phyloP scores from a whole-genome alignment of 1,284 basidiomycete species.

The Pseudozyma hubeiensis region DNA sequence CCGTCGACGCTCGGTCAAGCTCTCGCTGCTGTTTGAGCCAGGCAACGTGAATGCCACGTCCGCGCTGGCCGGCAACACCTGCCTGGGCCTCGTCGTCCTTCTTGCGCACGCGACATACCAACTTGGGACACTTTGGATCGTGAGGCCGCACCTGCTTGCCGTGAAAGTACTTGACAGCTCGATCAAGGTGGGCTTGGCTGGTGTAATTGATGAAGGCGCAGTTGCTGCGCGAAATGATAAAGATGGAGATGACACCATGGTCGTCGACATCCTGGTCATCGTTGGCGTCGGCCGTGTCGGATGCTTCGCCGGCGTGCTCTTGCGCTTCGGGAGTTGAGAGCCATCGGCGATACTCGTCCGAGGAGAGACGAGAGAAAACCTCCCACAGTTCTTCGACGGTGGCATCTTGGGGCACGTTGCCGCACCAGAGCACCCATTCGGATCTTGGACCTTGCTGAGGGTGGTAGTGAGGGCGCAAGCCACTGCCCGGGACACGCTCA shows the following conservation, averaged over 20 bases:
- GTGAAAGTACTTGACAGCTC: constrained; percentile 80
- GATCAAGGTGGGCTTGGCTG: constrained; percentile 75
- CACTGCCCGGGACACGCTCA: constrained; percentile 40
- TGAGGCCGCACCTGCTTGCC: constrained; percentile 76
- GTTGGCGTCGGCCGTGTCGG: background rate
- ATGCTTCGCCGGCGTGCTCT: constrained; percentile 6
- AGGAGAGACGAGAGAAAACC: constrained; percentile 75
- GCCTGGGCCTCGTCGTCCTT: constrained; percentile 87
- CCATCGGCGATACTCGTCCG: constrained; percentile 30
- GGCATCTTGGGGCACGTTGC: constrained; percentile 85
- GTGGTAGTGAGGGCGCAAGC: constrained; percentile 45
- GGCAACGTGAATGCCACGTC: constrained; percentile 82
- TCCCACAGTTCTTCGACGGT: constrained; percentile 87
- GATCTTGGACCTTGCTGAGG: constrained; percentile 74
- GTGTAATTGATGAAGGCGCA: constrained; percentile 93
- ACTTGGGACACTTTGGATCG: constrained; percentile 79
- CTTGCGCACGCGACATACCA: constrained; percentile 86
- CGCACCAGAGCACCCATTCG: constrained; percentile 96
- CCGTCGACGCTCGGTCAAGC: constrained; percentile 29
- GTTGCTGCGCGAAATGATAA: constrained; percentile 89
- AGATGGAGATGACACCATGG: constrained; percentile 84
- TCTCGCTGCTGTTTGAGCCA: constrained; percentile 76
- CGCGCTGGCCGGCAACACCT: constrained; percentile 90
- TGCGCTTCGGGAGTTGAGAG: constrained; percentile 18
- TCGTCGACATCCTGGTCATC: constrained; percentile 33